A percentile compares a stretch with the other conserved stretches of the same genome.
These are phyloP conservation scores for Raddia distichophylla DNA, from an alignment of 176 grass and related monocot species.

Conservation along the genomic window DNA sequence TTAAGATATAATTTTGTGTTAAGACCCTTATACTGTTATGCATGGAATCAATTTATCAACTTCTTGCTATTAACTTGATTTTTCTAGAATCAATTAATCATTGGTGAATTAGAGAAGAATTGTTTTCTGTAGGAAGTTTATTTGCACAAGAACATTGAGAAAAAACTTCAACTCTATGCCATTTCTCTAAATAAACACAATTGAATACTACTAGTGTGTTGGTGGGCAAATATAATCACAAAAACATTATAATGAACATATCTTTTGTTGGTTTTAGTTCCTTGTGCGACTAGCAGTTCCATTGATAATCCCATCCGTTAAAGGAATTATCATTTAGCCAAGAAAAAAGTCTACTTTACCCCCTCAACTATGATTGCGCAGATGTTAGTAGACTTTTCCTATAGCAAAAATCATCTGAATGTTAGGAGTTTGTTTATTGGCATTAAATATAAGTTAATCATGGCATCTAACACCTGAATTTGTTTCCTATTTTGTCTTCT, in stretches of 20 bases:
- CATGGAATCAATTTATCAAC: neutral
- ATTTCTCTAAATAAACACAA: neutral
- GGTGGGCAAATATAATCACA: neutral
- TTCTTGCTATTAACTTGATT: neutral
- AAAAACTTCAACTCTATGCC: neutral
- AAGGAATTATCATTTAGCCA: neutral
- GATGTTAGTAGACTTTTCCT: too few relatives aligned
- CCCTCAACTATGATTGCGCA: too few relatives aligned
- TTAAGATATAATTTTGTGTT: neutral
- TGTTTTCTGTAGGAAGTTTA: neutral
- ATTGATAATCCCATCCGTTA: neutral
- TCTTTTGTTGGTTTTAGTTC: conserved; percentile 1
- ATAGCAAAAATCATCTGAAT: neutral
- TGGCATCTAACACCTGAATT: neutral
- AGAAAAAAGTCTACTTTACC: too few relatives aligned
- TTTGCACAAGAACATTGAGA: neutral
- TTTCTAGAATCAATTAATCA: neutral
- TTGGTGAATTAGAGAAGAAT: neutral
- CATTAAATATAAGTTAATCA: neutral
- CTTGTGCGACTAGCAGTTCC: neutral
- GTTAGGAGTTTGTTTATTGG: too few relatives aligned
- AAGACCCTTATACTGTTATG: neutral
- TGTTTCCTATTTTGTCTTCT: neutral
- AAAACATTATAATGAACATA: neutral
- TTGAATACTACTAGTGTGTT: neutral